phyloP scores from a whole-genome alignment of 441 rosid species.

The Isatis lusitanica region DNA sequence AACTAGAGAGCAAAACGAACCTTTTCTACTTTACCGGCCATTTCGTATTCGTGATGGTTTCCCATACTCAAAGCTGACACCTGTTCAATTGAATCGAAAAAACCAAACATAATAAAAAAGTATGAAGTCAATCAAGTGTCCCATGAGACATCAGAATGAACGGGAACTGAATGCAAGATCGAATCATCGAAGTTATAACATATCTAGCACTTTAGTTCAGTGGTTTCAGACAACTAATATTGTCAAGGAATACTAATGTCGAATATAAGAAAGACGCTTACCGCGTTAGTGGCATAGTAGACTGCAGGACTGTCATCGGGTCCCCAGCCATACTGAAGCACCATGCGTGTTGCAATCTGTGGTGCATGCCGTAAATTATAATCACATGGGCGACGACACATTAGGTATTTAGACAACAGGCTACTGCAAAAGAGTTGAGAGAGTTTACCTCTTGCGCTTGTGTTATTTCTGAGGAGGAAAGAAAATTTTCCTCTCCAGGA shows the following conservation, averaged over 20 bases:
- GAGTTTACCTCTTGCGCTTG: slow-evolving; percentile 85
- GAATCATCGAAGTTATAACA: neutral
- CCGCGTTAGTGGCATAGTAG: slow-evolving; percentile 77
- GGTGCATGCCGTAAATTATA: slow-evolving; percentile 32
- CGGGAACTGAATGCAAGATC: slow-evolving; percentile 4
- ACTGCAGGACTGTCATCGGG: slow-evolving; percentile 95
- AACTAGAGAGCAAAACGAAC: slow-evolving; percentile 38
- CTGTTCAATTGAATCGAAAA: slow-evolving; percentile 41
- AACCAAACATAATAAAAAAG: neutral
- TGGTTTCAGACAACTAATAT: slow-evolving; percentile 3
- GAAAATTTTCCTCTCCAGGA: slow-evolving; percentile 81
- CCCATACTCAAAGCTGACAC: slow-evolving; percentile 88
- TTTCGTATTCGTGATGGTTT: slow-evolving; percentile 74
- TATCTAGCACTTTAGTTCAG: slow-evolving; percentile 15
- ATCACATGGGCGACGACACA: slow-evolving; percentile 7
- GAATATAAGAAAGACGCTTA: slow-evolving; percentile 39
- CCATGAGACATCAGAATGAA: slow-evolving; percentile 12
- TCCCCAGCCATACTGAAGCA: slow-evolving; percentile 98
- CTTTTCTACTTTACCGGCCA: slow-evolving; percentile 93
- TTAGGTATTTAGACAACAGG: neutral
- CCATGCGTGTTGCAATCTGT: slow-evolving; percentile 96
- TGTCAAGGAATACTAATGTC: slow-evolving; percentile 6
- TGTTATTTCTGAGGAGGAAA: slow-evolving; percentile 74
- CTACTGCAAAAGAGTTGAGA: slow-evolving; percentile 24
- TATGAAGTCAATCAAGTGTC: neutral